phyloP scores from a whole-genome alignment of 2,329 filamentous ascomycete genomes.

The Acarospora socialis region DNA sequence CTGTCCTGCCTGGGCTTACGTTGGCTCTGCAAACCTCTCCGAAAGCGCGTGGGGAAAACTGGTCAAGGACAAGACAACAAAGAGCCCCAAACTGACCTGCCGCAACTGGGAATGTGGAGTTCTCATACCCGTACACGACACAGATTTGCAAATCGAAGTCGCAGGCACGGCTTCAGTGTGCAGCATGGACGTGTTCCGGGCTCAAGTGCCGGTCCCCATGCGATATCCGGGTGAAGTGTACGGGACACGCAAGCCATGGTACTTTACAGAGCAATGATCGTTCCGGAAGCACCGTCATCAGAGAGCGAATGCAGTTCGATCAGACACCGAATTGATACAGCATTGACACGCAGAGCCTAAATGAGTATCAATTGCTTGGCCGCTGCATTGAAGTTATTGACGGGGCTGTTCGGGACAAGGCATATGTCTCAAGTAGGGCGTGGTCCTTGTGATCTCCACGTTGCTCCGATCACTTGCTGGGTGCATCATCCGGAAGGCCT shows the following conservation, averaged over 20 bases:
- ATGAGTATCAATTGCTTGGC: no score
- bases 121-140: conserved; percentile 44
- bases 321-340: no score
- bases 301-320: no score
- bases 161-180: conserved; percentile 3
- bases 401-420: no score
- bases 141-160: conserved; percentile 11
- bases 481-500: no score
- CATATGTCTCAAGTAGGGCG: no score
- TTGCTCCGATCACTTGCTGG: no score
- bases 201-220: conserved; percentile 50
- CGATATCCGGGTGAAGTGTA: conserved; percentile 42
- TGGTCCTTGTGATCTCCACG: no score
- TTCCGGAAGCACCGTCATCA: background rate
- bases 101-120: conserved; percentile 97
- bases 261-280: conserved; percentile 18
- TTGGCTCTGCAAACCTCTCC: conserved; percentile 83
- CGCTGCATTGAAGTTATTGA: no score
- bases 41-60: conserved; percentile 88
- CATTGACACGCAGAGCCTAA: no score
- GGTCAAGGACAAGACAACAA: conserved; percentile 52
- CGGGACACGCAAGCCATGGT: conserved; percentile 31
- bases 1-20: conserved; percentile 58
- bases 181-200: conserved; percentile 36
- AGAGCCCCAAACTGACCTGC: conserved; percentile 60